Evolutionary conservation across 2,329 filamentous ascomycete species (phyloP).

Genomic region (Penicillium sp.): DNA sequence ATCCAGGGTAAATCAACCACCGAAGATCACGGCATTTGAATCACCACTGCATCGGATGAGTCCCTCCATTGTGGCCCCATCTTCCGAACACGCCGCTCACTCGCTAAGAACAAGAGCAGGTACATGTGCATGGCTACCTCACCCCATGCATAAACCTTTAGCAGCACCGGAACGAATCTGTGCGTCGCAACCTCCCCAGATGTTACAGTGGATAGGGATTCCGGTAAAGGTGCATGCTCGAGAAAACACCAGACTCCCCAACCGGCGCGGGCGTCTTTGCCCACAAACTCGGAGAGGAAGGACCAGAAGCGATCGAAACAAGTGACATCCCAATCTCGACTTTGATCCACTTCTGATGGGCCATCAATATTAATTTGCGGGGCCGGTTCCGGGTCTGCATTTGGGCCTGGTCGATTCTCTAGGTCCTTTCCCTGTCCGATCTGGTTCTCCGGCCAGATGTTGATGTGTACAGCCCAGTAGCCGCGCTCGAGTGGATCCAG

Average conservation of each 20-base stretch:
- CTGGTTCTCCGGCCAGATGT: conserved; percentile 44
- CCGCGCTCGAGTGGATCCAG: conserved; percentile 68
- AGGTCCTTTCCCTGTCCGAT: not conserved
- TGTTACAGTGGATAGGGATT: not conserved
- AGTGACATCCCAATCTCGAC: conserved; percentile 29
- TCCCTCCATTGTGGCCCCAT: conserved; percentile 67
- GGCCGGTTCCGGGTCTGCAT: not conserved
- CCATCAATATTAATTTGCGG: not conserved
- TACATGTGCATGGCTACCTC: conserved; percentile 71
- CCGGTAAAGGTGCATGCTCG: conserved; percentile 16
- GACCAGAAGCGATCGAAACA: conserved; percentile 44
- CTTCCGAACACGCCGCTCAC: conserved; percentile 60
- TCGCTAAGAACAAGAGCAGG: conserved; percentile 71
- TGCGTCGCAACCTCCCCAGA: not conserved
- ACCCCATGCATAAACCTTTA: conserved; percentile 79
- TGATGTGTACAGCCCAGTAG: conserved; percentile 69
- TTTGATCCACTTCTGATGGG: conserved; percentile 34
- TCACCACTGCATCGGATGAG: conserved; percentile 56
- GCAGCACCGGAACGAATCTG: conserved; percentile 29
- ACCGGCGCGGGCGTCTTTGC: conserved; percentile 40
- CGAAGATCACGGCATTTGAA: conserved; percentile 47
- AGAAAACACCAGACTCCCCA: conserved; percentile 48
- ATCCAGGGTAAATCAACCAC: too few species aligned
- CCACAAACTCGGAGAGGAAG: conserved; percentile 40
- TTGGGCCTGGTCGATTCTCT: conserved; percentile 20